These are phyloP conservation scores for Actinomortierella ambigua DNA, from an alignment of 371 early-diverging fungal species.

Conservation along the genomic window DNA sequence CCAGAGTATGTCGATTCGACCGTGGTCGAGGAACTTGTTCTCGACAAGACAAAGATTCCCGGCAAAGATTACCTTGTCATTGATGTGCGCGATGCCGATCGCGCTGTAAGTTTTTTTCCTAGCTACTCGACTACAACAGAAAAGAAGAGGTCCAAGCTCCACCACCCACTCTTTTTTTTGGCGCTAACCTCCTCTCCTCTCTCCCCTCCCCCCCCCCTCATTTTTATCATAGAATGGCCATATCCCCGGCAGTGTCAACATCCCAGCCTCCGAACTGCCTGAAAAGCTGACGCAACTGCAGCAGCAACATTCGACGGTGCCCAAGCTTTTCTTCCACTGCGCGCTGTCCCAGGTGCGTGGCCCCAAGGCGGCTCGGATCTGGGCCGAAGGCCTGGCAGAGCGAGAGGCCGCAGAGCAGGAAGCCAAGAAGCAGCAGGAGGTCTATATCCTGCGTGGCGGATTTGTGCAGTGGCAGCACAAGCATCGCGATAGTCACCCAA, in stretches of 20 bases:
- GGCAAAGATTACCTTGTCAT: constrained; percentile 78
- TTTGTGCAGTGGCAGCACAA: constrained; percentile 72
- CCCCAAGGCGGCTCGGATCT: constrained; percentile 83
- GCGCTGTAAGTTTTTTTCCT: constrained; percentile 48
- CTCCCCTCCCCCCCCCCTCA: neutral
- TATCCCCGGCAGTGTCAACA: constrained; percentile 76
- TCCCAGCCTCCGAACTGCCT: constrained; percentile 69
- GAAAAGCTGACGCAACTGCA: constrained; percentile 55
- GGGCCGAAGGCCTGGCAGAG: constrained; percentile 57
- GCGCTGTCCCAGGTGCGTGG: constrained; percentile 85
- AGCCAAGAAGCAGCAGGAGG: constrained; percentile 40
- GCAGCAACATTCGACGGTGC: constrained; percentile 60
- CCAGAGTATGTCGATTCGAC: constrained; percentile 58
- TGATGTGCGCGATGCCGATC: constrained; percentile 85
- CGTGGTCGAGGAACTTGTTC: constrained; percentile 60
- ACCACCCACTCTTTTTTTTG: neutral
- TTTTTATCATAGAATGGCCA: constrained; percentile 71
- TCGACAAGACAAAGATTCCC: constrained; percentile 56
- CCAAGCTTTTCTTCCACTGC: constrained; percentile 82
- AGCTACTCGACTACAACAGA: neutral
- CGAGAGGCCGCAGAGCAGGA: constrained; percentile 7
- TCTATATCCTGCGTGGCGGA: constrained; percentile 73
- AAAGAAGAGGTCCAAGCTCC: neutral
- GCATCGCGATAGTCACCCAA: constrained; percentile 53
- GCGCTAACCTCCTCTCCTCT: neutral